Conservation (phyloP, 1,139 yeast genomes). For the Lodderomyces orthopsilosis region DNA sequence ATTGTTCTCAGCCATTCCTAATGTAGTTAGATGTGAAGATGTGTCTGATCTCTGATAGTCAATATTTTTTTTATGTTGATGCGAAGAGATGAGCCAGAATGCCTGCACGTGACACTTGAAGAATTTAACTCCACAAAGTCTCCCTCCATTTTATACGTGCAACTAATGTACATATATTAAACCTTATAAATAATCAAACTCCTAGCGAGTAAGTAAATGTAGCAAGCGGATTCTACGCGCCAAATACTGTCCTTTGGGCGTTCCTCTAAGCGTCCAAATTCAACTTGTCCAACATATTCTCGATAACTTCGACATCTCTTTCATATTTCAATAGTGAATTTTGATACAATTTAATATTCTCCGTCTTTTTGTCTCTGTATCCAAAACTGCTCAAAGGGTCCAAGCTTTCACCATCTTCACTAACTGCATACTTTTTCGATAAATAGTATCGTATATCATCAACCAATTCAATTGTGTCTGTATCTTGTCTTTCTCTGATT, state of each 20-base stretch:
- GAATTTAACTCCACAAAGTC: no score
- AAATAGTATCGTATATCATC: constrained; percentile 75
- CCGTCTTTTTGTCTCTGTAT: constrained; percentile 16
- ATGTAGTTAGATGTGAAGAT: background rate
- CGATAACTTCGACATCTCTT: constrained; percentile 42
- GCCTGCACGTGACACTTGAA: no score
- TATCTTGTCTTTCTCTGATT: constrained; percentile 61
- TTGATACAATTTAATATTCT: constrained; percentile 31
- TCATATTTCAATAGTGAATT: constrained; percentile 27
- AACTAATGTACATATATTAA: no score
- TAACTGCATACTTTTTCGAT: constrained; percentile 43
- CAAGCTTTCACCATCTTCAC: constrained; percentile 30
- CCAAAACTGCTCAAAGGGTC: constrained; percentile 22
- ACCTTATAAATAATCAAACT: no score
- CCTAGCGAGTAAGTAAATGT: no score
- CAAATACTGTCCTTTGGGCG: no score
- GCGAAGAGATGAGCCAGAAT: background rate
- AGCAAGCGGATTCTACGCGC: no score
- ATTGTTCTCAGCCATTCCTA: constrained; percentile 28
- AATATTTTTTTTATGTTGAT: background rate
- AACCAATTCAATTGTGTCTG: constrained; percentile 74
- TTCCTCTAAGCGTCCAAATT: constrained; percentile 45
- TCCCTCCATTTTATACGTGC: no score
- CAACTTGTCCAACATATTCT: constrained; percentile 39
- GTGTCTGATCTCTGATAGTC: background rate